A percentile compares a stretch with the other conserved stretches of the same genome.
These are phyloP conservation scores for Fusarium phyllophilum DNA, from an alignment of 2,329 filamentous ascomycete species.

Conservation along the genomic window DNA sequence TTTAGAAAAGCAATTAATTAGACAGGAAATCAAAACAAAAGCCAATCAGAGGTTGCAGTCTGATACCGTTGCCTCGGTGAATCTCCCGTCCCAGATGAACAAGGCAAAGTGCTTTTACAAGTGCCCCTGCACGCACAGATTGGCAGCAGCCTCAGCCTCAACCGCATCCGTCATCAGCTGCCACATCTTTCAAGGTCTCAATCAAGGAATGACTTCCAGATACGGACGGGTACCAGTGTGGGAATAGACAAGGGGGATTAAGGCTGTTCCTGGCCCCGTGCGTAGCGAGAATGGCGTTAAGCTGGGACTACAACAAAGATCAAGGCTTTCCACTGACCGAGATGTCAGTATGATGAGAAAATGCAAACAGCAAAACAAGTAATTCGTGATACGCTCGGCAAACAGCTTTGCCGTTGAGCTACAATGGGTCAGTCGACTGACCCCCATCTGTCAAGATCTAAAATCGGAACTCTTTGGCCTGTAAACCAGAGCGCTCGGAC, in stretches of 20 bases:
- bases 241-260: conserved; percentile 18
- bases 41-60: conserved; percentile 8
- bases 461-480: conserved; percentile 9
- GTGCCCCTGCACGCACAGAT: conserved; percentile 30
- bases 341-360: background rate
- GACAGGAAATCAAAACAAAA: conserved; percentile 1
- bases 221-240: conserved; percentile 18
- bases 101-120: conserved; percentile 24
- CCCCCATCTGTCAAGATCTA: conserved; percentile 28
- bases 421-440: background rate
- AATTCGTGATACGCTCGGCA: background rate
- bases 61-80: conserved; percentile 28
- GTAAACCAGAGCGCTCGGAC: conserved; percentile 16
- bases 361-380: conserved; percentile 9
- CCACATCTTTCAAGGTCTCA: conserved; percentile 14
- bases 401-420: background rate
- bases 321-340: background rate
- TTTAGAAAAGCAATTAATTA: conserved; percentile 17
- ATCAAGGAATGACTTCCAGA: conserved; percentile 22
- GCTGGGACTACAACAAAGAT: background rate
- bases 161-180: conserved; percentile 42
- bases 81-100: conserved; percentile 9
- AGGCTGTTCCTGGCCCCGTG: conserved; percentile 31
- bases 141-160: conserved; percentile 36
- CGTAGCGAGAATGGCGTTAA: conserved; percentile 25